Evolutionary conservation across 768 basidiomycete genomes (phyloP), one percentile per base, ranked within the genome.

Genomic region (Postia placenta): DNA sequence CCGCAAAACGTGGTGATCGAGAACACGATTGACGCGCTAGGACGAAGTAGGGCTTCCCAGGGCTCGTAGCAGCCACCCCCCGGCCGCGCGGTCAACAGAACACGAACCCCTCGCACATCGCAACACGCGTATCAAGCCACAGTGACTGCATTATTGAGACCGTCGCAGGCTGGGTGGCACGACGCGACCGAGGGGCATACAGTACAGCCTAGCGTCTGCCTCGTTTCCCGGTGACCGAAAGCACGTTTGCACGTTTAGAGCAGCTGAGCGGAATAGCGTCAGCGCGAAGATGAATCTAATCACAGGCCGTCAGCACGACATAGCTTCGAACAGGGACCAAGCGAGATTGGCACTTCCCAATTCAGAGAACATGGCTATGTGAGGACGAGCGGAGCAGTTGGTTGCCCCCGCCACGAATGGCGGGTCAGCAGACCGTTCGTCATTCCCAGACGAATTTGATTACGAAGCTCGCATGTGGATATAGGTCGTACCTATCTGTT

Each of bases 81-180:
- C 42, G 19, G 38, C 12, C 38, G 9, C 19, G 33, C 45, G 22
- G 11, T 6, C 45, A 19, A 36, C 17, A 19, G 9, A 33, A 28
- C 45, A 11, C 17, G 14, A 45, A 11, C 4, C 11, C 26, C 4
- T 22, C 9, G 7, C 5, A 20, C 25, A 20, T 30, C 45, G 33
- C 33, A 33, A 33, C 45, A 45, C 36, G 45, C 33, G 45, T 45
- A 45, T 45, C 45, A 45, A 4, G 20, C 20, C 45, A 19, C 17
- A 33, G 7, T 33, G 15, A 7, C 9, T 33, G 30, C 9, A 33
- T 15, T 33, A 33, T 33, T 33, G 30, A 33, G 30, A 15, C 30
- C 30, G 30, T 33, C n/a, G 30, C 30, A 15, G 9, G 7, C 9
- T 33, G 30, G 30, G 15, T 7, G 30, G 30, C 15, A 33, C 15